Base-by-base conservation (phyloP, 2,329 filamentous ascomycete species). In the Claviceps pazoutovae region DNA sequence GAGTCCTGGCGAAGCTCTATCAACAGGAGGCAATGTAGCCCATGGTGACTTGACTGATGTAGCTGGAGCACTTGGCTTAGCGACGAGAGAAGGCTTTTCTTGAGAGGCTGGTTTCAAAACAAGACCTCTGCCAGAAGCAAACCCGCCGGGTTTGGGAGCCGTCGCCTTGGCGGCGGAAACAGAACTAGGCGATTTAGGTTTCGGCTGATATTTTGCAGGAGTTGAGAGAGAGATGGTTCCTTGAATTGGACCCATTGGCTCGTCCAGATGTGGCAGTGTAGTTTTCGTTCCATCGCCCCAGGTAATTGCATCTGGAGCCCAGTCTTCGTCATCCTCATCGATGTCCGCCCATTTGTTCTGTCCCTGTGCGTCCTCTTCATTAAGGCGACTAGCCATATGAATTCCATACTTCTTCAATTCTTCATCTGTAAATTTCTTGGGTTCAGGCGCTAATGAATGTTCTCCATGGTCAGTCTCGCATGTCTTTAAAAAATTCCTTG, bases 251-350 rank as follows among this genome's bases (percentile, higher is more conserved):
- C 56, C 56, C 34, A 66, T 58, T 46, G 63, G 62, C 50, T 82
- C 79, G 41, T 83, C 80, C 49, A 74, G 71, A 55, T 82, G 77
- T 16, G 84, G 80, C 16, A 90, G 73, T 5, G 82, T 86, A 37
- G 85, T 85, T 66, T 91, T 91, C 48, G 87, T 93, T 51, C 87
- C 87, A 65, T 94, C 88, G 62, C 86, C 86, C 88, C 88, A 94
- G 54, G 86, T 86, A 57, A 93, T 88, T 50, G 84, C 81, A 57
- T 93, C 86, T 2, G 87, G 87, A 14, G 83, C 84, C 85, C 87
- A 91, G 61, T 91, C 86, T 39, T 93, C 88, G 60, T 90, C 86
- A 57, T 93, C 87, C 53, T 93, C 88, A 55, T 93, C 88, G 54
- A 91, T 90, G 62, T 94, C 88, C 23, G 87, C 88, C 88, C 88